Evolutionary conservation across 345 rosid species (phyloP), one percentile per base, ranked within the genome.

Genomic region (Excoecaria cochinchinensis): DNA sequence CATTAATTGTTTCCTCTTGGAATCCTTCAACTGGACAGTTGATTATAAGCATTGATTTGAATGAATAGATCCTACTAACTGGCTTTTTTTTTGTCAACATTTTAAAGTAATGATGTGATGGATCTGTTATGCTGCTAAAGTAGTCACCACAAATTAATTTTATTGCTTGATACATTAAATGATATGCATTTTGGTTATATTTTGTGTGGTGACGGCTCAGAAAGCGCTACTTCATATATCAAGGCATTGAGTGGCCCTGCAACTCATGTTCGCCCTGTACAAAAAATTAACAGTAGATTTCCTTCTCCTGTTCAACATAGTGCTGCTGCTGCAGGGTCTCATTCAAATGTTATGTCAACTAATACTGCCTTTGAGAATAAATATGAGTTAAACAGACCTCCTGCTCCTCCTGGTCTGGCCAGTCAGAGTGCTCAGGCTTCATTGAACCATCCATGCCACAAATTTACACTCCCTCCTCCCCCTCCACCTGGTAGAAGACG

Each of bases 381-480:
- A 76, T 64, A 83, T 75, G 85, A 77, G 74, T 82, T 39, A 69
- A 80, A 74, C 48, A 78, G 47, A 72, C 76, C 59, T 79, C 79
- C 57, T 80, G 75, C 86, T 79, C 79, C 81, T 79, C 75, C 74
- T 10, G 67, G 40, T 48, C 78, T 60, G 38, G 58, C 58, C 56
- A 17, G n/a, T 53, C 63, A 79, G 31, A 72, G 47, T 21, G 44
- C 47, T 42, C 11, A 52, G 53, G 42, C 76, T 67, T 78, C 69
- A 42, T 68, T 64, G 5, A 72, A 47, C 70, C 97, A 92, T 85
- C 93, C 87, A 2, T 94, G 98, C 47, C 70, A 79, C 62, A 88
- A 84, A 51, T 91, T 94, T 81, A 69, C 92, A 16, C 83, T 89
- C 70, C 97, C 97, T 81, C 96, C 97, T 78, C 97, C 98, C 21